These are phyloP conservation scores for Camelina neglecta DNA, from an alignment of 345 rosid species.

Conservation along the genomic window DNA sequence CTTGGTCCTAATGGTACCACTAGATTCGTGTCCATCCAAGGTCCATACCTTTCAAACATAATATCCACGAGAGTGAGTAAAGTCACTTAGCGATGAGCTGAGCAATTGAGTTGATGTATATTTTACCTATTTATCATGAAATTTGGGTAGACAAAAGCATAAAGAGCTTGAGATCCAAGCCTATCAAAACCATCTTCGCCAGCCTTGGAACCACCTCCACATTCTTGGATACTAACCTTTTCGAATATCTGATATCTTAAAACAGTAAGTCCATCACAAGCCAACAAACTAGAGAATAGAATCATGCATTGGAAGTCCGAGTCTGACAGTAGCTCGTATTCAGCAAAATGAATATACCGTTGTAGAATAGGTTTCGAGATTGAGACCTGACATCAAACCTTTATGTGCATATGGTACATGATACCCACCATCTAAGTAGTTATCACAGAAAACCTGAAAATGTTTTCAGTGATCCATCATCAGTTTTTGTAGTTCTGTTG, in stretches of 20 bases:
- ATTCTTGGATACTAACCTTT: slow-evolving; percentile 85
- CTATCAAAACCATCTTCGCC: slow-evolving; percentile 52
- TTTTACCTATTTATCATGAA: slow-evolving; percentile 90
- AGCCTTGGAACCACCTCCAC: slow-evolving; percentile 58
- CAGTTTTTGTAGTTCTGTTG: background rate
- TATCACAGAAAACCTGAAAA: slow-evolving; percentile 92
- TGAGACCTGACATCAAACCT: slow-evolving; percentile 78
- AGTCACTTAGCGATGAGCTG: background rate
- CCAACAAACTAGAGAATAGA: slow-evolving; percentile 15
- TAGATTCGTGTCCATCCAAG: slow-evolving; percentile 98
- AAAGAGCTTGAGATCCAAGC: slow-evolving; percentile 78
- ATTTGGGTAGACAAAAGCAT: slow-evolving; percentile 90
- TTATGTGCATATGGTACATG: slow-evolving; percentile 96
- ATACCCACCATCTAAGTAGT: slow-evolving; percentile 96
- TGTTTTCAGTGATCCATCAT: slow-evolving; percentile 5
- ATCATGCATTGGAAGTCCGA: slow-evolving; percentile 7
- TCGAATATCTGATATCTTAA: slow-evolving; percentile 56
- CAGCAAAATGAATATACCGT: slow-evolving; percentile 51
- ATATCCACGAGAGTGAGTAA: slow-evolving; percentile 6
- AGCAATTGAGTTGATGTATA: background rate
- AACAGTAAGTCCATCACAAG: slow-evolving; percentile 6
- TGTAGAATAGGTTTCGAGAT: slow-evolving; percentile 80
- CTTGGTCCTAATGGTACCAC: slow-evolving; percentile 75
- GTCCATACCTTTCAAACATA: slow-evolving; percentile 66
- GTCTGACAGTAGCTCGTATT: background rate